Percentiles rank a stretch among this genome's conserved stretches.
phyloP scores from a whole-genome alignment of 345 rosid genomes.

The Citropsis articulata region DNA sequence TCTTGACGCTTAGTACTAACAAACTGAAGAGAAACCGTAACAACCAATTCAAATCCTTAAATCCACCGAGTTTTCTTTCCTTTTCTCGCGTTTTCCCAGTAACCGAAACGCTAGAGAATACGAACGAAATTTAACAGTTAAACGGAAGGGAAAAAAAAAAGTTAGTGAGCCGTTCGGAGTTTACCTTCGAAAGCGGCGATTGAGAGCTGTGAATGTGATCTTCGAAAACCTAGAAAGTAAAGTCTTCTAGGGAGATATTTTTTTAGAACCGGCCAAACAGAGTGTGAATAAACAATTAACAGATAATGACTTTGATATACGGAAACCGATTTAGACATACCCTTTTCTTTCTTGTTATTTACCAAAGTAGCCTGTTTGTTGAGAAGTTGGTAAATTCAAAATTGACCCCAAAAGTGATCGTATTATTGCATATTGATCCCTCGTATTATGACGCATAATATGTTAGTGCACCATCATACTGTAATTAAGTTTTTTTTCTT shows the following conservation, averaged over 20 bases:
- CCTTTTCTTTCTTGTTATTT: conserved; percentile 11
- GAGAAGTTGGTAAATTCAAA: neutral
- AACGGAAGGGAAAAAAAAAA: neutral
- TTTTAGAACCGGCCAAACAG: neutral
- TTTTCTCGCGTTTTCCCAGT: neutral
- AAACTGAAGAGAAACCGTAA: neutral
- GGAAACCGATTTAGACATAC: neutral
- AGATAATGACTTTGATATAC: conserved; percentile 9
- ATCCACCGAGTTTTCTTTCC: neutral
- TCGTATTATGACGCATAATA: neutral
- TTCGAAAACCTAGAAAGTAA: conserved; percentile 16
- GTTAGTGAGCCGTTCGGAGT: neutral
- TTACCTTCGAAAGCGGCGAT: conserved; percentile 15
- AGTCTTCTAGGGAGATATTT: conserved; percentile 2
- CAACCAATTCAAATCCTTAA: neutral
- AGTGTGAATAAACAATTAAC: neutral
- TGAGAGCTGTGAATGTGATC: neutral
- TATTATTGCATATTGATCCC: neutral
- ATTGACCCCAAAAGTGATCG: neutral
- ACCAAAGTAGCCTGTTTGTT: neutral
- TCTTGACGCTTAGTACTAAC: neutral
- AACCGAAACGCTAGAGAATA: neutral
- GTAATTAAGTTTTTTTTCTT: no score
- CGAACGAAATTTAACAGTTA: neutral
- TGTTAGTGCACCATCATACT: no score